Evolutionary conservation across 768 basidiomycete species (phyloP).

Genomic region (Guyanaporus albipodus): DNA sequence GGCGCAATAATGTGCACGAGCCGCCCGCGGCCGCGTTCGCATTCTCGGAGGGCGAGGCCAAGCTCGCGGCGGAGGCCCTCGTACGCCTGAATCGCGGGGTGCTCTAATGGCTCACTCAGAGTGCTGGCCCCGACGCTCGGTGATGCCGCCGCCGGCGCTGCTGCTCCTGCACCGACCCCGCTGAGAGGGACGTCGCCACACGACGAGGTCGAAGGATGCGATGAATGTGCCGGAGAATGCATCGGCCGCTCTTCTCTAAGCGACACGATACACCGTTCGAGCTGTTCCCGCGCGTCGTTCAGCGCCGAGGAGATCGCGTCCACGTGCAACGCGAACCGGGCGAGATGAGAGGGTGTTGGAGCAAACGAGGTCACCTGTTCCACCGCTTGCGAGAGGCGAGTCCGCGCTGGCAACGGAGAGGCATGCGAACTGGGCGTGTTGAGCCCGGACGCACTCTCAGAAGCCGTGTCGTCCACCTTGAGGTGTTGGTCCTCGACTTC

Average conservation of each 20-base stretch:
- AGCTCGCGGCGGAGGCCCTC: slow-evolving; percentile 73
- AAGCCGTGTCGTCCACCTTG: slow-evolving; percentile 45
- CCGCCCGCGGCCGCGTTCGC: slow-evolving; percentile 71
- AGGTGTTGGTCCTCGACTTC: slow-evolving; percentile 51
- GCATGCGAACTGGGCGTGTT: slow-evolving; percentile 15
- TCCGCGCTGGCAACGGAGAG: slow-evolving; percentile 15
- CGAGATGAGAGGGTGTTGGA: slow-evolving; percentile 65
- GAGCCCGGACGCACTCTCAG: slow-evolving; percentile 11
- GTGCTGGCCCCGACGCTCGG: neutral
- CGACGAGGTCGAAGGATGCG: slow-evolving; percentile 20
- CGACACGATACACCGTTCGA: slow-evolving; percentile 58
- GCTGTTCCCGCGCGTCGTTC: slow-evolving; percentile 64
- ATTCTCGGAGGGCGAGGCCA: slow-evolving; percentile 74
- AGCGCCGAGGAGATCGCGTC: slow-evolving; percentile 65
- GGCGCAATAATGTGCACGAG: slow-evolving; percentile 58
- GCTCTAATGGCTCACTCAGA: slow-evolving; percentile 26
- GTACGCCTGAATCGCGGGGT: slow-evolving; percentile 63
- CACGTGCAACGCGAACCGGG: slow-evolving; percentile 70
- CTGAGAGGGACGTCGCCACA: slow-evolving; percentile 1
- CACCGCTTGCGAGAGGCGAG: slow-evolving; percentile 10
- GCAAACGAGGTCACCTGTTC: slow-evolving; percentile 51
- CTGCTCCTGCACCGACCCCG: neutral
- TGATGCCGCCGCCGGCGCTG: no score
- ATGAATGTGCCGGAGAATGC: slow-evolving; percentile 16
- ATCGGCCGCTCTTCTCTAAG: slow-evolving; percentile 40